phyloP scores from a whole-genome alignment of 192 early-diverging fungal species.

The Backusella macrospora region DNA sequence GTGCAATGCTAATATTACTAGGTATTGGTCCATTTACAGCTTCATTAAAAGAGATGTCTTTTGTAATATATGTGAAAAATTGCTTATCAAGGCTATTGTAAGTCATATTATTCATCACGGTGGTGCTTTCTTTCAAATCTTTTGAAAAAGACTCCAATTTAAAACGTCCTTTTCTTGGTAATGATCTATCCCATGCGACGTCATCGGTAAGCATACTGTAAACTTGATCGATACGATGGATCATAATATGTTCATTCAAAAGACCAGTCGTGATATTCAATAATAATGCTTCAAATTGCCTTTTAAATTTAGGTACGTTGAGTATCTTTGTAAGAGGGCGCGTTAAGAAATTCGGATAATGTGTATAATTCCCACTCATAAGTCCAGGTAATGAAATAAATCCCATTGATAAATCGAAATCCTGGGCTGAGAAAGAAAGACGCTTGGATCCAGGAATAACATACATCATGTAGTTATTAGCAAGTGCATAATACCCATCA shows the following conservation, averaged over 20 bases:
- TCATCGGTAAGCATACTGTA: conserved; percentile 2
- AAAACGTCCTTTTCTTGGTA: neutral
- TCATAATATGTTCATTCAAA: neutral
- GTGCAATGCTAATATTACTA: neutral
- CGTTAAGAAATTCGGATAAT: conserved; percentile 18
- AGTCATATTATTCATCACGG: neutral
- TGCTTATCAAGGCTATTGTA: no score
- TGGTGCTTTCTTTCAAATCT: no score
- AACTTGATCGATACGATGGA: neutral
- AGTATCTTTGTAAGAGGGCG: conserved; percentile 10
- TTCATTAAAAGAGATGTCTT: neutral
- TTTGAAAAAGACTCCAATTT: neutral
- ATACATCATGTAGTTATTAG: conserved; percentile 29
- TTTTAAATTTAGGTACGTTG: neutral
- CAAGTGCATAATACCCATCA: conserved; percentile 27
- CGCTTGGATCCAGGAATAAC: neutral
- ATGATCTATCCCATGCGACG: conserved; percentile 13
- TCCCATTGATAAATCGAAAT: conserved; percentile 26
- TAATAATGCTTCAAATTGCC: neutral
- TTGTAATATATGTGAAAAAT: neutral
- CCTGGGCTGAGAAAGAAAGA: conserved; percentile 4
- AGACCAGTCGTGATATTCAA: neutral
- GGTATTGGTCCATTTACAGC: neutral
- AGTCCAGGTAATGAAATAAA: neutral
- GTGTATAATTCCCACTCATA: conserved; percentile 11